Base-by-base conservation (phyloP, 2,329 filamentous ascomycete species). In the Arthrobotrys pseudoclavata region DNA sequence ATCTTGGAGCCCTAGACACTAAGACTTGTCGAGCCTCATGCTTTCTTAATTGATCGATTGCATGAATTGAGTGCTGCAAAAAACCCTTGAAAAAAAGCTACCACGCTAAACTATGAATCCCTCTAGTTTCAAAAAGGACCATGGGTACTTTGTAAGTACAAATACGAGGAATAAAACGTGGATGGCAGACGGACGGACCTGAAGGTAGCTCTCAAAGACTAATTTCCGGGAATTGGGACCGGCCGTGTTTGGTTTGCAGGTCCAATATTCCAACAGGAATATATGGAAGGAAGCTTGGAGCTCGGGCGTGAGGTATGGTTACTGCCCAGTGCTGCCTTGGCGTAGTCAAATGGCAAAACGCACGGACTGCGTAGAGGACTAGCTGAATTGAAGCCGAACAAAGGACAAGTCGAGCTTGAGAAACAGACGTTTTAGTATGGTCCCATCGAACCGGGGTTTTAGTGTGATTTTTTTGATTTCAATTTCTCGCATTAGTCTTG, bases 171-270 rank as follows among this genome's bases (percentile, higher is more conserved):
- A 31, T 1, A 48, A 72, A 72, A 64, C 69, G 69, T 66, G 60
- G 69, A 66, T 60, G 47, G 61, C 37, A 22, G 18, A 40, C 13
- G 13, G 31, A 4, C 7, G 15, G 2, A 45, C 34, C 20, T 42
- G 20, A 42, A 64, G 34, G 48, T 40, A 57, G 50, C n/a, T 52
- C 42, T 45, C 29, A 20, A 40, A 29, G 26, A 60, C 40, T 26
- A 55, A 63, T 64, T 72, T 67, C 71, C 71, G 48, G 57, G 22
- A 76, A 31, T 69, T 18, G 48, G 71, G 71, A 69, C 57, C 64
- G 55, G 71, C 71, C 71, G 71, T 69, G 47, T 74, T 67, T 76
- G 57, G 57, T 74, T 67, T 76, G 57, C 47, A 64, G 20, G 15
- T 48, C 62, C 55, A 75, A 68, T 55, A 63, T 75, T 50, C 57